Evolutionary conservation across 352 stramenopile genomes (phyloP), one percentile per base, ranked within the genome.

Genomic region (Globisporangium nagaii): DNA sequence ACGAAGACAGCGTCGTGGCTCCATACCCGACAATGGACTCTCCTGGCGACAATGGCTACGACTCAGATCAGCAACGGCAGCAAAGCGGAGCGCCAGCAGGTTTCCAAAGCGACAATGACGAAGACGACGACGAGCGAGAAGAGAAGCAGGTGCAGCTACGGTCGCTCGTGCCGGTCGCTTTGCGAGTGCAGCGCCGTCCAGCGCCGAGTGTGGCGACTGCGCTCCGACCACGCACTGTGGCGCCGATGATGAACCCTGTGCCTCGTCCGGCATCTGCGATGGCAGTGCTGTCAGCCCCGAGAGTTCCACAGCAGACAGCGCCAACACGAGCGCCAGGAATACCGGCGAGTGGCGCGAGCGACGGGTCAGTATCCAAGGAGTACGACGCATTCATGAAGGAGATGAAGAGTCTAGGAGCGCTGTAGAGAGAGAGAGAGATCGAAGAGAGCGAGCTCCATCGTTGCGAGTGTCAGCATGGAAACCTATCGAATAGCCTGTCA

Each of bases 321-420:
- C 5, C 5, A 44, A 30, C 46, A 32, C 2, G 27, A 52, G 9
- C 31, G 13, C 41, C 25, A 53, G 13, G 11, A 40, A 27, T n/a
- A 1, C 9, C 30, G 39, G 28, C 6, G 24, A 6, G 43, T 32
- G 5, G 27, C 5, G 17, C 37, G n/a, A 24, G 48, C 31, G 24
- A 39, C 4, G 51, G 15, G 1, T 79, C 74, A 3, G 66, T 75
- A 9, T 80, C 76, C 0, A 79, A 70, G 28, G 73, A 86, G 43
- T 87, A 84, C 31, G 76, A 88, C 34, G 62, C 70, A 17, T 90
- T 90, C 63, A 86, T 90, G 67, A 68, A 85, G n/a, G 76, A 90
- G 47, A 74, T 86, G 46, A 73, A 83, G 30, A 50, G 32, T 15
- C 39, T 60, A 3, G 54, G 54, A 0, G 54, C 54, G 20, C 25